These are phyloP conservation scores for Cystoderma amianthinum DNA, from an alignment of 768 basidiomycete genomes.

Conservation along the genomic window DNA sequence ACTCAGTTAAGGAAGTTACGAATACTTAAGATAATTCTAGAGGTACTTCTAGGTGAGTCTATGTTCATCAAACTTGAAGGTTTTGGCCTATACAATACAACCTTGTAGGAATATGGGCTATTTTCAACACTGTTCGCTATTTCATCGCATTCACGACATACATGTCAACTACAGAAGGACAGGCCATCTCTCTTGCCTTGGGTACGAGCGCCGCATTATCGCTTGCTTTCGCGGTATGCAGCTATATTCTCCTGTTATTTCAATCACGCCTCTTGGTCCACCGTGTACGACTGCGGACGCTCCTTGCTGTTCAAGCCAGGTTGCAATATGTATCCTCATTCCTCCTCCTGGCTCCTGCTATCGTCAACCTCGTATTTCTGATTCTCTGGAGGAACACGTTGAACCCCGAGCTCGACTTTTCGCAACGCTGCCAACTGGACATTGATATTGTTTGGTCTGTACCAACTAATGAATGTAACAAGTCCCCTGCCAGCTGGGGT, in stretches of 20 bases:
- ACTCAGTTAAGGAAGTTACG: constrained; percentile 22
- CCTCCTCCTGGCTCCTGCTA: constrained; percentile 43
- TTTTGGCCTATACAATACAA: background rate
- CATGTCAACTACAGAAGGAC: constrained; percentile 27
- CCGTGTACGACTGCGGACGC: constrained; percentile 18
- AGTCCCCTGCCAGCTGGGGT: constrained; percentile 32
- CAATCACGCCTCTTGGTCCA: constrained; percentile 27
- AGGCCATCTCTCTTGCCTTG: constrained; percentile 36
- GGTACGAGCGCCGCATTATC: constrained; percentile 39
- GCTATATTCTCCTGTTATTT: constrained; percentile 30
- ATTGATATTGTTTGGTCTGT: constrained; percentile 64
- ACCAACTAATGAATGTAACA: constrained; percentile 16
- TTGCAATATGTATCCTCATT: constrained; percentile 38
- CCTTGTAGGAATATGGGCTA: constrained; percentile 45
- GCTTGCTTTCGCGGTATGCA: constrained; percentile 28
- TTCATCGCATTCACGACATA: constrained; percentile 48
- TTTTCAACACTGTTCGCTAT: constrained; percentile 61
- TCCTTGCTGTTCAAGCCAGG: constrained; percentile 19
- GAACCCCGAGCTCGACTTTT: constrained; percentile 25
- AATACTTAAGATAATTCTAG: constrained; percentile 19
- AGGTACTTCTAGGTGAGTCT: constrained; percentile 30
- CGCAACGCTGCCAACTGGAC: constrained; percentile 51
- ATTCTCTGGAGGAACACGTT: constrained; percentile 41
- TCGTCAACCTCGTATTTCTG: constrained; percentile 49
- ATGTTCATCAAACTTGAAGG: background rate